Percentiles rank a stretch among this genome's conserved stretches.
These are phyloP conservation scores for Solanum habrochaites DNA, from an alignment of 257 asterid genomes.

Conservation along the genomic window DNA sequence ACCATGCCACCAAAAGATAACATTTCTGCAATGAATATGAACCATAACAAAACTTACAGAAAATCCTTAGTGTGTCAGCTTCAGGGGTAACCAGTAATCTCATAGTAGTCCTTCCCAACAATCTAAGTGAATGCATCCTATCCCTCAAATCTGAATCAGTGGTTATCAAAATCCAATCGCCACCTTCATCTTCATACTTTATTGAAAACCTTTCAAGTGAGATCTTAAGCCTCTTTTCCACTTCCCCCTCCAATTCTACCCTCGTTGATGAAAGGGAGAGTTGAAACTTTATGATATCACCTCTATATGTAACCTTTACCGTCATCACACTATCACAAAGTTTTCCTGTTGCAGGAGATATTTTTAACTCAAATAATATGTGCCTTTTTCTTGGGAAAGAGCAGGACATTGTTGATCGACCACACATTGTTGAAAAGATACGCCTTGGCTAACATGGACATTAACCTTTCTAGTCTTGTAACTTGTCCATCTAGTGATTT, in stretches of 20 bases:
- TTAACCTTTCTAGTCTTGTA: background rate
- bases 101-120: background rate
- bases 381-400: background rate
- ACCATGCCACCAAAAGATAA: too few relatives aligned
- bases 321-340: background rate
- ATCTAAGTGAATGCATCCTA: background rate
- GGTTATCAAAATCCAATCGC: background rate
- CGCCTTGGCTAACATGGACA: background rate
- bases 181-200: slow-evolving; percentile 3
- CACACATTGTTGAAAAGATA: background rate
- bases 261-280: background rate
- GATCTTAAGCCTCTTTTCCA: slow-evolving; percentile 8
- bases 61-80: too few relatives aligned
- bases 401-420: background rate
- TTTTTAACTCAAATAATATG: background rate
- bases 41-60: too few relatives aligned
- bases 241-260: slow-evolving; percentile 2
- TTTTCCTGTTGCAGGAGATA: background rate
- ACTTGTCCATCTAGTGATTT: background rate
- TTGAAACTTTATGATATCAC: slow-evolving; percentile 5
- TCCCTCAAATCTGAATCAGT: background rate
- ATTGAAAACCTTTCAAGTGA: background rate
- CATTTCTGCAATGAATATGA: too few relatives aligned
- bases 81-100: background rate
- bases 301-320: background rate